Evolutionary conservation across 202 grass and related monocot species (phyloP).

Genomic region (Panicum virgatum): DNA sequence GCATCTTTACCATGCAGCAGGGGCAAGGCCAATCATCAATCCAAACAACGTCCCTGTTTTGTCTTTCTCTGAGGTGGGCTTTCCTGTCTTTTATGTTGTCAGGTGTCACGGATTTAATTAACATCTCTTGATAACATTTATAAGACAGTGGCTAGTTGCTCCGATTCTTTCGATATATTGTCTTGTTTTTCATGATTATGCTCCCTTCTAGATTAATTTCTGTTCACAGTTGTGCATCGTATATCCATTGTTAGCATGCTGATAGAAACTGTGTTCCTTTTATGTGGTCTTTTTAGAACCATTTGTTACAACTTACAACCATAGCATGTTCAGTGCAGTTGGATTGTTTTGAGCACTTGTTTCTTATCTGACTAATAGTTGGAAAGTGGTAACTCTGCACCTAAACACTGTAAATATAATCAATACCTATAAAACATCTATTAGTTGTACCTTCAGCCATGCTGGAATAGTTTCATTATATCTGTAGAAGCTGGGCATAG

Average conservation of each 20-base stretch:
- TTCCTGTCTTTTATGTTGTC: constrained; percentile 27
- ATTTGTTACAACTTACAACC: constrained; percentile 9
- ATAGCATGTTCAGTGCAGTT: neutral
- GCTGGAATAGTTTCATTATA: neutral
- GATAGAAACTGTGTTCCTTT: neutral
- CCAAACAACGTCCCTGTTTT: constrained; percentile 60
- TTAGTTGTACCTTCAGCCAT: constrained; percentile 7
- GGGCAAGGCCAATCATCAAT: constrained; percentile 21
- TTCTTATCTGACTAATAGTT: constrained; percentile 16
- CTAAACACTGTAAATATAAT: neutral
- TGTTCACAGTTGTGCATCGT: neutral
- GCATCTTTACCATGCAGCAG: constrained; percentile 48
- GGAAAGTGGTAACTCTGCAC: neutral
- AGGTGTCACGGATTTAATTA: neutral
- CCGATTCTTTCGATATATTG: neutral
- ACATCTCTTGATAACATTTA: neutral
- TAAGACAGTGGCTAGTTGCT: neutral
- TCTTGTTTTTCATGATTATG: neutral
- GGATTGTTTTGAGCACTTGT: constrained; percentile 16
- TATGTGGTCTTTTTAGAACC: neutral
- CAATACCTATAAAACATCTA: neutral
- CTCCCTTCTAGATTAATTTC: constrained; percentile 3
- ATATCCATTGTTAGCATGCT: neutral
- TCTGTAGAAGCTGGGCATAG: neutral
- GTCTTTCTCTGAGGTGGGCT: constrained; percentile 59